phyloP scores from a whole-genome alignment of 306 rosid species.

The Cicer cuneatum region DNA sequence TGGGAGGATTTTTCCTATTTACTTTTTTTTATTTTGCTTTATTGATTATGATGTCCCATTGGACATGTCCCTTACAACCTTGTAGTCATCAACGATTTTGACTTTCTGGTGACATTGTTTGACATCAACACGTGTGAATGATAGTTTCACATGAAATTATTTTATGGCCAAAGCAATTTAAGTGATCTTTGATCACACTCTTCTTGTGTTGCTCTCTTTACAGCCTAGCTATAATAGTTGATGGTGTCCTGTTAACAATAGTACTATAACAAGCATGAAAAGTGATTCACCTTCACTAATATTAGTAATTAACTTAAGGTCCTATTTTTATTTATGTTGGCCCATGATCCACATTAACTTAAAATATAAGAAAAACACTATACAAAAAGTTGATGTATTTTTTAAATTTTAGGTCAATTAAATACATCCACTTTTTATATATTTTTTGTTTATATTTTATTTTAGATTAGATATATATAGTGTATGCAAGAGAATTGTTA shows the following conservation, averaged over 20 bases:
- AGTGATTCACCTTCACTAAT: constrained; percentile 17
- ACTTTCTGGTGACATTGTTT: constrained; percentile 47
- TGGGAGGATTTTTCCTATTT: constrained; percentile 51
- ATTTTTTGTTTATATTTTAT: too few species aligned
- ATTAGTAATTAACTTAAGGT: background rate
- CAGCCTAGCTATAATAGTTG: constrained; percentile 6
- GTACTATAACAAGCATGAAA: constrained; percentile 28
- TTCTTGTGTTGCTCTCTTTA: constrained; percentile 27
- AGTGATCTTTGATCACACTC: background rate
- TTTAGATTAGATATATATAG: too few species aligned
- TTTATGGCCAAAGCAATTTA: constrained; percentile 3
- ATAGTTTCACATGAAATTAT: background rate
- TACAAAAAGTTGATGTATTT: too few species aligned
- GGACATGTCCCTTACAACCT: constrained; percentile 37
- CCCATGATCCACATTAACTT: background rate
- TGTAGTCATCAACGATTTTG: constrained; percentile 43
- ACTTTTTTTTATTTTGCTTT: constrained; percentile 35
- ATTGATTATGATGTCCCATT: constrained; percentile 42
- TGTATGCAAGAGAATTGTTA: too few species aligned
- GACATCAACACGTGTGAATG: constrained; percentile 48
- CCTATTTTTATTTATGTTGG: background rate
- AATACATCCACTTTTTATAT: too few species aligned
- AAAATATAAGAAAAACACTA: too few species aligned
- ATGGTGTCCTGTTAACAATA: constrained; percentile 3
- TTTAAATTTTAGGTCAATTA: too few species aligned